phyloP scores from a whole-genome alignment of 345 rosid species.

The Pugionium dolabratum region DNA sequence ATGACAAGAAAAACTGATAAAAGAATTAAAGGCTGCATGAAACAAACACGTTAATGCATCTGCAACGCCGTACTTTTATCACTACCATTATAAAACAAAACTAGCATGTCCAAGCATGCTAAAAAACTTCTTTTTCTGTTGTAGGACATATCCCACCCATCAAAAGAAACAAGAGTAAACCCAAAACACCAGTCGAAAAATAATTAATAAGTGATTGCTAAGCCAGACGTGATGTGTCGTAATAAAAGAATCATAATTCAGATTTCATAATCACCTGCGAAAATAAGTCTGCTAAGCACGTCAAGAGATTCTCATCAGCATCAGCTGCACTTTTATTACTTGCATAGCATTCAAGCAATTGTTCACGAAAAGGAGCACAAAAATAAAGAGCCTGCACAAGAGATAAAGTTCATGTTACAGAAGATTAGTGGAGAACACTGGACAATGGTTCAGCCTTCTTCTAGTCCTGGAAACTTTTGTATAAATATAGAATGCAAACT shows the following conservation, averaged over 20 bases:
- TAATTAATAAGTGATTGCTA: not conserved
- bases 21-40: not conserved
- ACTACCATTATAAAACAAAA: not conserved
- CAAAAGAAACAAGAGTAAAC: slow-evolving; percentile 1
- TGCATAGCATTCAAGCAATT: slow-evolving; percentile 87
- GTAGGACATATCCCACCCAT: not conserved
- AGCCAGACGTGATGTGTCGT: not conserved
- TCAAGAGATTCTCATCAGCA: slow-evolving; percentile 93
- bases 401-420: not conserved
- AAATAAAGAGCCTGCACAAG: slow-evolving; percentile 88
- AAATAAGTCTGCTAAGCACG: slow-evolving; percentile 94
- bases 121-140: not conserved
- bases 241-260: not conserved
- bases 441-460: not conserved
- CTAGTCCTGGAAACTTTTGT: not conserved
- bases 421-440: no score
- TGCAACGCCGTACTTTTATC: not conserved
- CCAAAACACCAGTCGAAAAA: not conserved
- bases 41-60: not conserved
- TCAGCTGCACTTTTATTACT: slow-evolving; percentile 69
- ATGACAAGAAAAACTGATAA: not conserved
- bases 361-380: slow-evolving; percentile 98
- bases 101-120: not conserved
- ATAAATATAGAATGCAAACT: not conserved
- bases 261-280: slow-evolving; percentile 59